phyloP scores from a whole-genome alignment of 2,329 filamentous ascomycete genomes.

The Paraphoma sp. region DNA sequence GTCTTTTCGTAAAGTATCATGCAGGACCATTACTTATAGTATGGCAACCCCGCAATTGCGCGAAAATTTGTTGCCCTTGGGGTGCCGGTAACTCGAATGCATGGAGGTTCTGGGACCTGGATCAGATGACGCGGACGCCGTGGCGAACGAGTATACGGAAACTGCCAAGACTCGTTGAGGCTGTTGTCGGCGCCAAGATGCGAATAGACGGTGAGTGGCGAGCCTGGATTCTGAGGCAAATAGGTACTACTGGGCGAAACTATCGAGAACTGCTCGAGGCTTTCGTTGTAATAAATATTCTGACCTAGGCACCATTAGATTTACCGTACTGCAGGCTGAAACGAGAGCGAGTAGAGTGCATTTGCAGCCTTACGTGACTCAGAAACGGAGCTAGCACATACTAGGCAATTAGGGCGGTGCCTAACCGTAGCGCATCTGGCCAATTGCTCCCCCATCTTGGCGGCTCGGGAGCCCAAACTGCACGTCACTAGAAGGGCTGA shows the following conservation, averaged over 20 bases:
- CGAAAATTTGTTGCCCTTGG: no score
- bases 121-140: conserved; percentile 43
- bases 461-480: conserved; percentile 29
- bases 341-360: conserved; percentile 21
- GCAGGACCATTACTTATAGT: no score
- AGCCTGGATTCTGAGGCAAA: conserved; percentile 37
- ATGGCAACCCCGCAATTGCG: no score
- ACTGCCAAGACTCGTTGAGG: conserved; percentile 36
- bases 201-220: conserved; percentile 37
- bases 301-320: conserved; percentile 29
- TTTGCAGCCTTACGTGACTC: conserved; percentile 26
- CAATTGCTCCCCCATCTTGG: conserved; percentile 16
- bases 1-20: no score
- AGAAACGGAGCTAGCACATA: conserved; percentile 28
- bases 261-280: conserved; percentile 30
- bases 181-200: conserved; percentile 32
- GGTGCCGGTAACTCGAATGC: conserved; percentile 40
- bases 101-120: conserved; percentile 28
- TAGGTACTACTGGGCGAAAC: conserved; percentile 27
- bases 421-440: conserved; percentile 3
- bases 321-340: conserved; percentile 33
- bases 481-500: conserved; percentile 14
- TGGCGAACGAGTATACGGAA: conserved; percentile 36
- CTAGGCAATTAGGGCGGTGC: conserved; percentile 25
- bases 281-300: conserved; percentile 39